Percentiles rank a stretch among this genome's conserved stretches.
phyloP scores from a whole-genome alignment of 2,329 filamentous ascomycete genomes.

The Hymenoscyphus albidus region DNA sequence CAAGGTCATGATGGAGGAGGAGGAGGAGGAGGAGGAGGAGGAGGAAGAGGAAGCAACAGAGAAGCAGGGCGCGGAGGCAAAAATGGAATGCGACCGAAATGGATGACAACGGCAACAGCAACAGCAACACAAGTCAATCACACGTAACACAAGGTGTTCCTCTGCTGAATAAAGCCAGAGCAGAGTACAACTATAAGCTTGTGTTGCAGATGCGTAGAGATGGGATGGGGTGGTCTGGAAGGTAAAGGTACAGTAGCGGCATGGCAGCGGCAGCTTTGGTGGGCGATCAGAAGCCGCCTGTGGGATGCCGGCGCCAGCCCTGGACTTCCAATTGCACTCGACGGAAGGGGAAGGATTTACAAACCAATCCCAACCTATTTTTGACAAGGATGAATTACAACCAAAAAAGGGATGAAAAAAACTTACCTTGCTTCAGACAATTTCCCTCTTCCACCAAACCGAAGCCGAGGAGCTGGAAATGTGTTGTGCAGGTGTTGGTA shows the following conservation, averaged over 20 bases:
- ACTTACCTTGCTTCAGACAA: neutral
- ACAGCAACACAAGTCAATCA: neutral
- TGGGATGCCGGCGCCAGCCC: neutral
- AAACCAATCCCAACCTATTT: neutral
- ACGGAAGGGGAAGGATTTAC: neutral
- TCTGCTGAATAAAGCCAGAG: neutral
- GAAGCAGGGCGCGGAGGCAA: neutral
- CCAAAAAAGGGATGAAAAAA: neutral
- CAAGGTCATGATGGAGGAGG: neutral
- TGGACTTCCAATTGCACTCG: neutral
- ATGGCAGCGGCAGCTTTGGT: neutral
- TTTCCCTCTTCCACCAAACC: neutral
- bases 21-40: neutral
- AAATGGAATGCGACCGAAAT: neutral
- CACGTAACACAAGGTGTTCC: slow-evolving; percentile 6
- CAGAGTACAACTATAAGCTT: neutral
- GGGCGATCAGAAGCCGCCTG: neutral
- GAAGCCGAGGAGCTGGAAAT: neutral
- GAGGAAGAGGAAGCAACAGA: neutral
- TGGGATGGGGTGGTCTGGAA: neutral
- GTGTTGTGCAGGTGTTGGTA: neutral
- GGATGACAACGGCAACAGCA: neutral
- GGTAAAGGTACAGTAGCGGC: no score
- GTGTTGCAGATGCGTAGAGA: neutral
- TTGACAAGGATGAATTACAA: neutral